Conservation (phyloP, 2,329 filamentous ascomycete species). For the Diplodia scrobiculata region DNA sequence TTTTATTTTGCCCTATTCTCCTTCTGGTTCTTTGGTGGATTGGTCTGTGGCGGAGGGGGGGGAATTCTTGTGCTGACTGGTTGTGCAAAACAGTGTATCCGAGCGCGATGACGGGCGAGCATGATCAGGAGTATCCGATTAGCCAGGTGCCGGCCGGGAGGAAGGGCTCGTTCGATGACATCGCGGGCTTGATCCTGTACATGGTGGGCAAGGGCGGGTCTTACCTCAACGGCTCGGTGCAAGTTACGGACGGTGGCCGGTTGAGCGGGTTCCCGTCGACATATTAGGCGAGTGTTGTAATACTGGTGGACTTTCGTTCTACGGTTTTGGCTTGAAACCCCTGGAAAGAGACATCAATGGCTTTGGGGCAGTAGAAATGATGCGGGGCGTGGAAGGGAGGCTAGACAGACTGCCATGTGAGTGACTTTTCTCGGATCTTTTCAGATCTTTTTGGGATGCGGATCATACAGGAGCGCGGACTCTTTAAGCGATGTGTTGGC, state of each 20-base stretch:
- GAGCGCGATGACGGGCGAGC: conserved; percentile 49
- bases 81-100: conserved; percentile 38
- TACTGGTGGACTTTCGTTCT: not conserved
- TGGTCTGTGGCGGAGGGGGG: too few relatives aligned
- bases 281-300: conserved; percentile 34
- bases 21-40: too few relatives aligned
- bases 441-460: not conserved
- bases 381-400: not conserved
- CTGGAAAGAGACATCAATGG: not conserved
- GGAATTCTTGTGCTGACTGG: too few relatives aligned
- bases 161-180: conserved; percentile 50
- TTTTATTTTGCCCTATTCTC: too few relatives aligned
- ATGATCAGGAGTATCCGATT: conserved; percentile 38
- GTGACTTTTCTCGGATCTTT: not conserved
- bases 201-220: conserved; percentile 54
- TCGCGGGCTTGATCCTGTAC: conserved; percentile 55
- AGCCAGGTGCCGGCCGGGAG: conserved; percentile 46
- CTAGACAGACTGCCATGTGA: not conserved
- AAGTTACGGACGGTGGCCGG: conserved; percentile 53
- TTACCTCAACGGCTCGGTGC: conserved; percentile 58
- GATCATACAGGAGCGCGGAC: too few relatives aligned
- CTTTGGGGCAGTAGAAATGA: not conserved
- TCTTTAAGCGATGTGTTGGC: too few relatives aligned
- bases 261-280: conserved; percentile 40
- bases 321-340: not conserved